phyloP scores from a whole-genome alignment of 169 alveolate genomes.

The Perkinsus marinus region DNA sequence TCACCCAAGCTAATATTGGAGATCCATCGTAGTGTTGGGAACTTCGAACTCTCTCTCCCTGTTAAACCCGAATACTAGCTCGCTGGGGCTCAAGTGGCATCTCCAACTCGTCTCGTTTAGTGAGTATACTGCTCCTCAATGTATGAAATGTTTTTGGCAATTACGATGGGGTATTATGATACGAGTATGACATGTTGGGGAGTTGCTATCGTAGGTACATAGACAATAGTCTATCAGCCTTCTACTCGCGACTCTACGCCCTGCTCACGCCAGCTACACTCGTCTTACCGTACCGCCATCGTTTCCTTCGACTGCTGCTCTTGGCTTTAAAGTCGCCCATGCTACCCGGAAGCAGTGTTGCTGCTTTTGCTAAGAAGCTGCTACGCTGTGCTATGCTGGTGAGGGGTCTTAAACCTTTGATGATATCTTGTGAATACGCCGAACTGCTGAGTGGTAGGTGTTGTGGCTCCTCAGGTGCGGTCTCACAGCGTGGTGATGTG shows the following conservation, averaged over 20 bases:
- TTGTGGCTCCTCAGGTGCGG: background rate
- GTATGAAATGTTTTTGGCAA: too few relatives aligned
- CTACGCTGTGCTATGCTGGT: background rate
- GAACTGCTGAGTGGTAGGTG: too few relatives aligned
- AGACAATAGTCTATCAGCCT: background rate
- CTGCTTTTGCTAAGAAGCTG: background rate
- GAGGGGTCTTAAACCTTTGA: too few relatives aligned
- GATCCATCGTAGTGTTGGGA: background rate
- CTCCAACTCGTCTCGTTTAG: too few relatives aligned
- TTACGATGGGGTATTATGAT: too few relatives aligned
- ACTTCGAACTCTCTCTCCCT: too few relatives aligned
- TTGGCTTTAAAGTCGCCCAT: background rate
- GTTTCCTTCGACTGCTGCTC: background rate
- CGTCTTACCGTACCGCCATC: background rate
- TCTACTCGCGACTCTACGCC: background rate
- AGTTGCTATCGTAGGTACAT: background rate
- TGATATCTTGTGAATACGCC: too few relatives aligned
- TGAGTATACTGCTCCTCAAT: too few relatives aligned
- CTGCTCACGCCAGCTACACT: background rate
- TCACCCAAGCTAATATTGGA: background rate
- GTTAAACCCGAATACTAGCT: too few relatives aligned
- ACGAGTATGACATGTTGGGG: too few relatives aligned
- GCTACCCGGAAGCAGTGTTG: background rate
- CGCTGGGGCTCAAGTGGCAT: too few relatives aligned
- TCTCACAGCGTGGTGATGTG: background rate